Evolutionary conservation across 1,284 basidiomycete species (phyloP), one percentile per base, ranked within the genome.

Genomic region (Leccinum griseonigrum): DNA sequence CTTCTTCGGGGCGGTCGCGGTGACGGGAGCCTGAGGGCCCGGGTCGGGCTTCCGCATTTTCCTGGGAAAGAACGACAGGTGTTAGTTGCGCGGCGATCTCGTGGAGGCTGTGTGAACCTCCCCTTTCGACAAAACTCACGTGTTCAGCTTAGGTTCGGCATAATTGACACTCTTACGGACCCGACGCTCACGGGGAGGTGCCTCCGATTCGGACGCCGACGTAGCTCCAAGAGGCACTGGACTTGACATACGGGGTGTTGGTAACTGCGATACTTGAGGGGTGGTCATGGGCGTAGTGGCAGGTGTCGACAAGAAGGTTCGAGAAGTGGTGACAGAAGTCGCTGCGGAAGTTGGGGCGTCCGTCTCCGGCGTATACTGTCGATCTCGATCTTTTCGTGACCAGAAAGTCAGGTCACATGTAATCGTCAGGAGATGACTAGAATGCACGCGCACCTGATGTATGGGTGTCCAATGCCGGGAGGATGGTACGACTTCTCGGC

Each of bases 21-120:
- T 65, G 26, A 69, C 63, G 22, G 72, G 65, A 3, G 63, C 67
- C 32, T 76, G 75, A 38, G 82, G 77, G 26, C 74, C 70, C 31
- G 81, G 76, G 67, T 91, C 90, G 7, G 92, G 92, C 77, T 94
- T 94, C 53, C 92, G 88, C 92, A 95, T 94, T 85, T 95, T 95
- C 54, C 91, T 94, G 68, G 60, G 64, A 36, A 52, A 48, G 50
- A 32, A 29, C 51, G 54, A 56, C 55, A 63, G 38, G 22, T 63
- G 56, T 68, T 54, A 66, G 60, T 59, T 22, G 40, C 38, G 60
- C n/a, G 62, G 34, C 54, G 53, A 60, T 55, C 51, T 56, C 60
- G 56, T 56, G 58, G 16, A 57, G 18, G 31, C 8, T 31, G 46
- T 48, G 51, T 16, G 52, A 54, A 32, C 36, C 38, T n/a, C 52